Evolutionary conservation across 441 rosid species (phyloP), one percentile per base, ranked within the genome.

Genomic region (Gossypium laxum): DNA sequence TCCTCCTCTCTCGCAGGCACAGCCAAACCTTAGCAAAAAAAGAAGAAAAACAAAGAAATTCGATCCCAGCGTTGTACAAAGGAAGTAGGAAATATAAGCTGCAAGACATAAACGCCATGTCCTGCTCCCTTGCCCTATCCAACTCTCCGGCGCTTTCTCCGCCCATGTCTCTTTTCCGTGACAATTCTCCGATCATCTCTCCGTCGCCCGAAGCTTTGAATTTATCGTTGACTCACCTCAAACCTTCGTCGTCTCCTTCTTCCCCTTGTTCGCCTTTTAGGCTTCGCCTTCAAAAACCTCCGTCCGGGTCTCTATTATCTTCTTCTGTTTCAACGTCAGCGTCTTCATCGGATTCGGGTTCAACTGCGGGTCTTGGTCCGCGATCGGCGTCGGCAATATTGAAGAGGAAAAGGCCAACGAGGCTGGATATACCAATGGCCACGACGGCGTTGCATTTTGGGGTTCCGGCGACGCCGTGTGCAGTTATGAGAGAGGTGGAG

Each of bases 101-200:
- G 11, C 1, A 28, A 14, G 2, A 12, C 7, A 22, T 0, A 6
- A 18, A 2, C 2, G 34, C 66, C n/a, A 91, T 91, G 97, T 84
- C 93, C 68, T 91, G 91, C 57, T 85, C 93, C 0, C 79, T 93
- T 14, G 93, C 92, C 1, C 83, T 86, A 1, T 75, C 90, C 2
- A 93, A 74, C 38, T 91, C 98, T 1, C 93, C 97, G n/a, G 91
- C 82, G 5, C 88, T 88, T 74, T 93, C 97, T 0, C 90, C 97
- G 0, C 78, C 94, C 1, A 81, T 92, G 0, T 82, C 91, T 65
- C 82, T 85, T 59, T 90, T 92, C 83, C 78, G 80, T 85, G 86
- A 72, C 85, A 85, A 81, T 67, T 1, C 85, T 0, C 72, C 86
- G 11, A 32, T 77, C 2, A 66, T 74, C 22, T 68, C 85, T 59